Conservation (phyloP, 2,329 filamentous ascomycete genomes). For the Nothophaeocryptopus gaeumannii region DNA sequence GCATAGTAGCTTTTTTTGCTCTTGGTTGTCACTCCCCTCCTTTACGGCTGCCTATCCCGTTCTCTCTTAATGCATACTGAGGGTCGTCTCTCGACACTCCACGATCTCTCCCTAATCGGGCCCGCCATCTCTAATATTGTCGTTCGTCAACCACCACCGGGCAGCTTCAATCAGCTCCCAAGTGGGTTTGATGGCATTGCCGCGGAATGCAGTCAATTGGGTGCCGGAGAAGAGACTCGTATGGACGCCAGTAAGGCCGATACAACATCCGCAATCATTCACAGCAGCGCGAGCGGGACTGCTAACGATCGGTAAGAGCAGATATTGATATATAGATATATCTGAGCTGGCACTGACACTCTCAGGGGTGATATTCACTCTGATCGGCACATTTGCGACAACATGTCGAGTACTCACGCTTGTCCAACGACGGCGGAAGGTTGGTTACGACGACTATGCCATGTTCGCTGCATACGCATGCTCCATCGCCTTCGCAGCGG, state of each 20-base stretch:
- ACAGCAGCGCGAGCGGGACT: slow-evolving; percentile 10
- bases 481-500: slow-evolving; percentile 19
- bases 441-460: slow-evolving; percentile 23
- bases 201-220: background rate
- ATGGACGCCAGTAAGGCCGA: slow-evolving; percentile 6
- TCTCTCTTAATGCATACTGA: background rate
- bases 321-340: background rate
- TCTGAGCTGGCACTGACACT: background rate
- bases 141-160: too few relatives aligned
- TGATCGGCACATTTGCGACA: slow-evolving; percentile 21
- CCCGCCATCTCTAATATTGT: too few relatives aligned
- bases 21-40: background rate
- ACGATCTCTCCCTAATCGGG: background rate
- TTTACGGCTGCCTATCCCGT: background rate
- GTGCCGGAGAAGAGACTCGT: slow-evolving; percentile 1
- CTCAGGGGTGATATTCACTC: slow-evolving; percentile 18
- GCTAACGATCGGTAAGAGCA: slow-evolving; percentile 10
- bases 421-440: slow-evolving; percentile 16
- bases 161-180: background rate
- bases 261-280: slow-evolving; percentile 7
- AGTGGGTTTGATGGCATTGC: background rate
- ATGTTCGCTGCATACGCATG: slow-evolving; percentile 23
- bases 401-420: slow-evolving; percentile 20
- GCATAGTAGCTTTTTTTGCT: background rate
- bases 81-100: background rate